These are phyloP conservation scores for Boletus pseudo-olivaceus DNA, from an alignment of 768 basidiomycete genomes.

Conservation along the genomic window DNA sequence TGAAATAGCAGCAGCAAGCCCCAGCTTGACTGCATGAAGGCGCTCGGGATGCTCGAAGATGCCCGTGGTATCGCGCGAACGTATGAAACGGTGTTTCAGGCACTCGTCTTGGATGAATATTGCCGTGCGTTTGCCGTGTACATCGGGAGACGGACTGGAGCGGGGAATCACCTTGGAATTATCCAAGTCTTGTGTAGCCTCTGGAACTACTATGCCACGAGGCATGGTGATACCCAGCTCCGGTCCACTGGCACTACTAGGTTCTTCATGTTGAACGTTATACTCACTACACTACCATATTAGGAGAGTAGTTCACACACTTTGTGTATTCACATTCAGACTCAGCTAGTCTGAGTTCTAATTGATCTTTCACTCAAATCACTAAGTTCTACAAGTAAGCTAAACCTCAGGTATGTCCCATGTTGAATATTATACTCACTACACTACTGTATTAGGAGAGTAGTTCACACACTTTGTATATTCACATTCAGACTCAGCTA, in stretches of 20 bases:
- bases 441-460: no score
- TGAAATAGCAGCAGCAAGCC: slow-evolving; percentile 76
- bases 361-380: no score
- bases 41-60: slow-evolving; percentile 93
- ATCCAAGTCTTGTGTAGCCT: neutral
- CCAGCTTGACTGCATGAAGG: slow-evolving; percentile 77
- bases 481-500: no score
- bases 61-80: slow-evolving; percentile 39
- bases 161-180: neutral
- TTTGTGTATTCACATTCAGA: no score
- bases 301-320: no score
- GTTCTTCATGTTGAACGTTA: neutral
- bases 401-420: no score
- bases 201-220: neutral
- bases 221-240: neutral
- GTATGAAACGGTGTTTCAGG: slow-evolving; percentile 33
- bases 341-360: no score
- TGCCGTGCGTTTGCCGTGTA: slow-evolving; percentile 16
- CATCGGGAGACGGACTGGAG: neutral
- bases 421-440: no score
- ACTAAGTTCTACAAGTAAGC: no score
- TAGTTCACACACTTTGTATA: no score
- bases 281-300: no score
- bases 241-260: no score
- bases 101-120: slow-evolving; percentile 69